These are phyloP conservation scores for Rhizopus microsporus DNA, from an alignment of 371 early-diverging fungal genomes.

Conservation along the genomic window DNA sequence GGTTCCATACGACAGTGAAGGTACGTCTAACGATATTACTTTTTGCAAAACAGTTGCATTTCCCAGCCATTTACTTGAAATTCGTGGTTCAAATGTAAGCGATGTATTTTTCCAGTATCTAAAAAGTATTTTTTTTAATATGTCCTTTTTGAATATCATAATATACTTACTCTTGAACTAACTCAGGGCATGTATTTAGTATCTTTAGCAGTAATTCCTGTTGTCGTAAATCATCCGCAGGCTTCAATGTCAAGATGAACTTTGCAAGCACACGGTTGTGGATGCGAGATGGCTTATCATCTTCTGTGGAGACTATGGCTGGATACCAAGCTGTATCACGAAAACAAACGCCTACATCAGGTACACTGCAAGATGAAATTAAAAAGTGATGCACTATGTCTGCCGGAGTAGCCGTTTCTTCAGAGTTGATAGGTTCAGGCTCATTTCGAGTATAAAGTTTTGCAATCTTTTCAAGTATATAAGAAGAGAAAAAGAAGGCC, in stretches of 20 bases:
- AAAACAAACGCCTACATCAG: constrained; percentile 78
- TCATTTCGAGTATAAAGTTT: constrained; percentile 61
- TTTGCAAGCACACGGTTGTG: constrained; percentile 65
- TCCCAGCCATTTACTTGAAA: constrained; percentile 74
- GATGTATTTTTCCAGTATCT: constrained; percentile 67
- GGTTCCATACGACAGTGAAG: constrained; percentile 55
- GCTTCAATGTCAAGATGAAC: constrained; percentile 62
- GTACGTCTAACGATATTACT: constrained; percentile 70
- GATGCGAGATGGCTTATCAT: constrained; percentile 36
- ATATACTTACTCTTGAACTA: constrained; percentile 67
- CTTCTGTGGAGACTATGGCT: constrained; percentile 25
- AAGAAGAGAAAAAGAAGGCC: constrained; percentile 66
- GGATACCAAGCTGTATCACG: constrained; percentile 80
- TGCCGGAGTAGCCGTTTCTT: constrained; percentile 55
- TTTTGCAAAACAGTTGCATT: constrained; percentile 75
- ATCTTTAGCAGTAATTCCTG: constrained; percentile 67
- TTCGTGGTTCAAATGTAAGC: constrained; percentile 78
- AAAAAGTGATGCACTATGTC: constrained; percentile 73
- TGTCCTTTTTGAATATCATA: neutral
- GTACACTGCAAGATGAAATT: constrained; percentile 69
- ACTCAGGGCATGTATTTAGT: constrained; percentile 72
- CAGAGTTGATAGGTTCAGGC: constrained; percentile 32
- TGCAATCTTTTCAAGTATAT: constrained; percentile 67
- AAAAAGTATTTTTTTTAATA: neutral
- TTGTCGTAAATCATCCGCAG: constrained; percentile 70